Evolutionary conservation across 495 filamentous ascomycete genomes (phyloP).

Genomic region (Penicillium salamii): DNA sequence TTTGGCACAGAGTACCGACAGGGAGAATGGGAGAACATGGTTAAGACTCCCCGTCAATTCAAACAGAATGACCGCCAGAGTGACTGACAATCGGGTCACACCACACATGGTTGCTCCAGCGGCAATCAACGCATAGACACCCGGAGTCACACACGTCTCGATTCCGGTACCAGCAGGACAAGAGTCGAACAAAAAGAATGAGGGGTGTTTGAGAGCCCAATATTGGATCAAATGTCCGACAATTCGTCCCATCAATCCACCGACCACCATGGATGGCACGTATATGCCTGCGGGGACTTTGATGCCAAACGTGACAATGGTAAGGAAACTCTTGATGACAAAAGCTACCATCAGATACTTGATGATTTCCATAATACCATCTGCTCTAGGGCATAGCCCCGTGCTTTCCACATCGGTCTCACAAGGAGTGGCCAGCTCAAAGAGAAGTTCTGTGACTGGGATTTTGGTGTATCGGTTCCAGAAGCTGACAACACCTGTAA

Average conservation of each 20-base stretch:
- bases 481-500: conserved; percentile 82
- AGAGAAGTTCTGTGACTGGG: conserved; percentile 84
- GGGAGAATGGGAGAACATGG: conserved; percentile 91
- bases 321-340: conserved; percentile 84
- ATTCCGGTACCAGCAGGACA: conserved; percentile 68
- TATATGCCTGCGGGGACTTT: conserved; percentile 97
- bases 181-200: conserved; percentile 65
- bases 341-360: conserved; percentile 72
- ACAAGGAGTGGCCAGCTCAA: conserved; percentile 88
- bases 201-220: conserved; percentile 68
- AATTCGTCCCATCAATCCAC: conserved; percentile 85
- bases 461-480: conserved; percentile 92
- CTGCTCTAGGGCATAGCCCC: conserved; percentile 74
- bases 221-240: conserved; percentile 88
- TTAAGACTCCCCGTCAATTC: conserved; percentile 92
- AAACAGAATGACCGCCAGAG: conserved; percentile 91
- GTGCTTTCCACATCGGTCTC: conserved; percentile 55
- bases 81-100: conserved; percentile 90
- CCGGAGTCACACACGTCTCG: conserved; percentile 87
- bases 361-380: conserved; percentile 72
- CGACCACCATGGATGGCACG: conserved; percentile 97
- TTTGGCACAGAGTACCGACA: conserved; percentile 89
- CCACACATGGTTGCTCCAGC: conserved; percentile 98
- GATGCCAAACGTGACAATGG: conserved; percentile 85
- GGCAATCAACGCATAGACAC: conserved; percentile 92